A percentile compares a stretch with the other conserved stretches of the same genome.
Conservation (phyloP, 768 basidiomycete genomes). For the Vararia minispora region DNA sequence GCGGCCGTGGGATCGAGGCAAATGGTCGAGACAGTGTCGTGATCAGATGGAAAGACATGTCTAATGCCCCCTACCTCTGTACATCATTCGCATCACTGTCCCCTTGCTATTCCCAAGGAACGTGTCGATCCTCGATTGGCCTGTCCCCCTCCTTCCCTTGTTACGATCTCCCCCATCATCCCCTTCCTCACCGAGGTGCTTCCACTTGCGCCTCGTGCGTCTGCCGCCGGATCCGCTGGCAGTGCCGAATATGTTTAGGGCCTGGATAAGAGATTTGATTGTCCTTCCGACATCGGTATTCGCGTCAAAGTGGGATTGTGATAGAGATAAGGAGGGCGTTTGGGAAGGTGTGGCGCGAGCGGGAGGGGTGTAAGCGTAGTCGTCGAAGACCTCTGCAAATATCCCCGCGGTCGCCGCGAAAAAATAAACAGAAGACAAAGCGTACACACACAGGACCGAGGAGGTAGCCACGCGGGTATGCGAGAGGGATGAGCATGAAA, state of each 20-base stretch:
- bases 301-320: slow-evolving; percentile 17
- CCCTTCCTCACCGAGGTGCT: slow-evolving; percentile 37
- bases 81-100: slow-evolving; percentile 81
- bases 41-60: too few relatives aligned
- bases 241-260: slow-evolving; percentile 89
- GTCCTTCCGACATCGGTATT: slow-evolving; percentile 65
- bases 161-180: slow-evolving; percentile 31
- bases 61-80: slow-evolving; percentile 64
- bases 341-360: slow-evolving; percentile 16
- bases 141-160: slow-evolving; percentile 24
- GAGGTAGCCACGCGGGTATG: too few relatives aligned
- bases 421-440: too few relatives aligned
- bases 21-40: too few relatives aligned
- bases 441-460: too few relatives aligned
- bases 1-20: slow-evolving; percentile 40
- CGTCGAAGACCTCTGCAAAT: slow-evolving; percentile 66
- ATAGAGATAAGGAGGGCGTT: slow-evolving; percentile 12
- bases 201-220: slow-evolving; percentile 26
- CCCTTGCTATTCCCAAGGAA: slow-evolving; percentile 53
- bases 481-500: too few relatives aligned
- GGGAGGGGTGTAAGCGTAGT: slow-evolving; percentile 50
- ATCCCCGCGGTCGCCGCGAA: slow-evolving; percentile 75
- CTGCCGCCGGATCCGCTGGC: slow-evolving; percentile 30
- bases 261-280: slow-evolving; percentile 76
- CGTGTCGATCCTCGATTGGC: slow-evolving; percentile 35